Conservation (phyloP, 768 basidiomycete genomes). For the Mycena vulgaris region DNA sequence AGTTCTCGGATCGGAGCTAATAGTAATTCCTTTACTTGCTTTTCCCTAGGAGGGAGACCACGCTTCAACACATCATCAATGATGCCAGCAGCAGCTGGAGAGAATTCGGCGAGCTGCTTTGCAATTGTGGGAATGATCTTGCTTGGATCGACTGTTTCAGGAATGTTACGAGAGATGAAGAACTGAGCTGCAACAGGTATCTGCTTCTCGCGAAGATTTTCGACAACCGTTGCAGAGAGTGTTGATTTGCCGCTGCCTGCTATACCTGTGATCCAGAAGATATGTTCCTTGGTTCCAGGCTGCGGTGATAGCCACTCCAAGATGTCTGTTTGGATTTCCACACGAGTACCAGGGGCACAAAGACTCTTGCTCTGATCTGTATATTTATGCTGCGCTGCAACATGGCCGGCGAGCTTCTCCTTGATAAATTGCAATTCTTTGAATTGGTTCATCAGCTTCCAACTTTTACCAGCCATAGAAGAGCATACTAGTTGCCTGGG, state of each 20-base stretch:
- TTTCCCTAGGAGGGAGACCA: neutral
- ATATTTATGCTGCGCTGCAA: constrained; percentile 17
- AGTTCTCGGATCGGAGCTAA: constrained; percentile 21
- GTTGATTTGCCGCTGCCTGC: constrained; percentile 22
- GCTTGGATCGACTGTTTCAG: constrained; percentile 16
- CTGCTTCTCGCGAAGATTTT: neutral
- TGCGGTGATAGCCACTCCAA: constrained; percentile 2
- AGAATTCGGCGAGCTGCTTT: constrained; percentile 10
- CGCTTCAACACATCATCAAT: neutral
- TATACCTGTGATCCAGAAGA: constrained; percentile 22
- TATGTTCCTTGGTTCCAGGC: neutral
- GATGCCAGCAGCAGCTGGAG: constrained; percentile 12
- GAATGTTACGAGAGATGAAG: constrained; percentile 18
- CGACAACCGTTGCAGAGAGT: constrained; percentile 4
- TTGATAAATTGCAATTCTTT: constrained; percentile 3
- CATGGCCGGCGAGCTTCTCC: constrained; percentile 15
- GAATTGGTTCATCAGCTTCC: too few relatives aligned
- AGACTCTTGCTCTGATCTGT: constrained; percentile 29
- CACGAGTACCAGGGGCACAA: constrained; percentile 13
- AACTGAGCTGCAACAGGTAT: neutral
- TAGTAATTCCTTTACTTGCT: constrained; percentile 15
- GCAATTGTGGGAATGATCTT: constrained; percentile 19
- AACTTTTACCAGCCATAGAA: too few relatives aligned
- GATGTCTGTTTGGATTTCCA: neutral
- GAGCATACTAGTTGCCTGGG: too few relatives aligned